Evolutionary conservation across 2,329 filamentous ascomycete species (phyloP), one percentile per base, ranked within the genome.

Genomic region (Parafenestella ontariensis): DNA sequence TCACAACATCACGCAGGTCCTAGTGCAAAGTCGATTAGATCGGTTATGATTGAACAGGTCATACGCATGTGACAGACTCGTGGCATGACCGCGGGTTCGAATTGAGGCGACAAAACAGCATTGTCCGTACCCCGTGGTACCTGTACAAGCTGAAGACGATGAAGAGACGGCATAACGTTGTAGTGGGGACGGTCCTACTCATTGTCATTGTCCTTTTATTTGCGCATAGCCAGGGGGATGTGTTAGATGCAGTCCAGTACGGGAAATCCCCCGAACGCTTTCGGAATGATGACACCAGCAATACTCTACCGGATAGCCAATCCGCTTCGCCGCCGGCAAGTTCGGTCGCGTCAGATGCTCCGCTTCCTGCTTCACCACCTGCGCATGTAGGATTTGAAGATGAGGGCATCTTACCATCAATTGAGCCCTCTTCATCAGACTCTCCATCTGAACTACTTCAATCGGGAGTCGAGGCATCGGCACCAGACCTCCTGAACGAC

Each of bases 101-200:
- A 5, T n/a, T 10, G 13, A n/a, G 3, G 4, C 15, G 17, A 13
- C 18, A 24, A 23, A 40, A 13, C 6, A 21, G 18, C 21, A 10
- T 24, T 24, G 4, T 40, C 9, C 15, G 36, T 40, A 21, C 15
- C 17, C 13, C 36, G 18, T 40, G 5, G 10, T 1, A 15, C 9
- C 8, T 34, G 10, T 10, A n/a, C 31, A 17, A 10, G 13, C 15
- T 42, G 10, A 40, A 5, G 21, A 52, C 24, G 17, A 60, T 57
- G 54, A 52, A 36, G 42, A 39, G 54, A 37, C 40, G 46, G 24
- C 58, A 50, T 18, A 39, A 53, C 45, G 26, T 50, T 20, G 33
- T 55, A 18, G 44, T 45, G 24, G 51, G 44, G 23, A 55, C 54
- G 2, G 23, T 55, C 10, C 36, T 60, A 8, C 6, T 58, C 10